These are phyloP conservation scores for Euclidium syriacum DNA, from an alignment of 345 rosid species.

Conservation along the genomic window DNA sequence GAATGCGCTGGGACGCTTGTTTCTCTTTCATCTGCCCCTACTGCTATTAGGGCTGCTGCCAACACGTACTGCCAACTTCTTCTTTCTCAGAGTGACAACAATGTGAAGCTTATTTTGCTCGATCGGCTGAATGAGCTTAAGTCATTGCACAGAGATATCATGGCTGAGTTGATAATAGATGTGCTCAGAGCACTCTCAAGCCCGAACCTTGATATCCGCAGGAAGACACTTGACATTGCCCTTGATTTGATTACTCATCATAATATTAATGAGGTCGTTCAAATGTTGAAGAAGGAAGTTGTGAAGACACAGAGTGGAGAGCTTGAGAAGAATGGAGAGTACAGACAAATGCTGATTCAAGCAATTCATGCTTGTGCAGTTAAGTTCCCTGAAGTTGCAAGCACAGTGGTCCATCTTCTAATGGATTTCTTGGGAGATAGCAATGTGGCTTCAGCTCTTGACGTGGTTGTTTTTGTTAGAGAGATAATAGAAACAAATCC, in stretches of 20 bases:
- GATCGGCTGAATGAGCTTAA: constrained; percentile 76
- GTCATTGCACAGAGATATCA: constrained; percentile 64
- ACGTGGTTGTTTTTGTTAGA: constrained; percentile 70
- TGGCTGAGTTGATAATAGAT: constrained; percentile 88
- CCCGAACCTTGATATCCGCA: constrained; percentile 76
- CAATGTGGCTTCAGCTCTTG: constrained; percentile 86
- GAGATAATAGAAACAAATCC: constrained; percentile 88
- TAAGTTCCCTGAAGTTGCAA: constrained; percentile 92
- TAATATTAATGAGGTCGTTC: constrained; percentile 74
- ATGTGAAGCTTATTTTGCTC: constrained; percentile 82
- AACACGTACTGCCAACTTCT: constrained; percentile 81
- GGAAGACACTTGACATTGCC: constrained; percentile 76
- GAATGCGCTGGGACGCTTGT: constrained; percentile 82
- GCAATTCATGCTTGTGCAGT: constrained; percentile 86
- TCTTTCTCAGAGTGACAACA: constrained; percentile 83
- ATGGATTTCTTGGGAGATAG: constrained; percentile 92
- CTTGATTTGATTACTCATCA: constrained; percentile 81
- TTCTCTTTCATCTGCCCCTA: constrained; percentile 85
- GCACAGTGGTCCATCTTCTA: constrained; percentile 83
- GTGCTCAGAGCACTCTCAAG: constrained; percentile 90
- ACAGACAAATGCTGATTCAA: constrained; percentile 90
- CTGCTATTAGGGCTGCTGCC: constrained; percentile 82
- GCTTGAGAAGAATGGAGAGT: constrained; percentile 88
- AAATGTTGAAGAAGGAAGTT: constrained; percentile 81
- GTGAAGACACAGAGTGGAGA: constrained; percentile 87